Percentiles rank a stretch among this genome's conserved stretches.
Conservation (phyloP, 2,329 filamentous ascomycete genomes). For the Trichoderma sp. region DNA sequence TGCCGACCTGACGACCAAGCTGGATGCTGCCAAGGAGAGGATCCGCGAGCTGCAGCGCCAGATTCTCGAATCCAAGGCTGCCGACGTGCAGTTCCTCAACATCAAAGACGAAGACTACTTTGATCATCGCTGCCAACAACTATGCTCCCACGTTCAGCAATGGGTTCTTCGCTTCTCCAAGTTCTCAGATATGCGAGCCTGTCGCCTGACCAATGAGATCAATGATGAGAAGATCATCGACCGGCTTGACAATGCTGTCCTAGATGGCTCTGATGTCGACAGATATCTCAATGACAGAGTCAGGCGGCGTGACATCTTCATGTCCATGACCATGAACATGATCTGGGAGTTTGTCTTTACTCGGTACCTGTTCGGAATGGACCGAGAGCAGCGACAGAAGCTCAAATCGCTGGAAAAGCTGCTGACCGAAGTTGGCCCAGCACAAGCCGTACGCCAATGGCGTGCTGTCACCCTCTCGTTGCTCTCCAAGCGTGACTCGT, state of each 20-base stretch:
- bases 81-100: slow-evolving; percentile 72
- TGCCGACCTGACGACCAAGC: slow-evolving; percentile 71
- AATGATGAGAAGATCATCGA: slow-evolving; percentile 92
- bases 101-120: slow-evolving; percentile 93
- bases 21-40: slow-evolving; percentile 69
- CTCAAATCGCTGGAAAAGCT: slow-evolving; percentile 94
- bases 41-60: slow-evolving; percentile 55
- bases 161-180: slow-evolving; percentile 99
- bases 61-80: slow-evolving; percentile 60
- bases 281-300: slow-evolving; percentile 84
- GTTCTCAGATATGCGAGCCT: slow-evolving; percentile 89
- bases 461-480: slow-evolving; percentile 92
- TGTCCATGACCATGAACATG: slow-evolving; percentile 99
- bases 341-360: slow-evolving; percentile 99
- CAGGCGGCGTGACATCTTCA: slow-evolving; percentile 88
- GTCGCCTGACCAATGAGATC: slow-evolving; percentile 79
- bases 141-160: slow-evolving; percentile 94
- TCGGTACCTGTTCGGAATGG: slow-evolving; percentile 97
- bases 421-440: slow-evolving; percentile 82
- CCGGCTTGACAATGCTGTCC: slow-evolving; percentile 87
- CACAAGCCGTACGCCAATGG: slow-evolving; percentile 92
- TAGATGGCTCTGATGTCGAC: slow-evolving; percentile 94
- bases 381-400: slow-evolving; percentile 95
- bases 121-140: slow-evolving; percentile 86
- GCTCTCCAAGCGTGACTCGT: slow-evolving; percentile 76